phyloP scores from a whole-genome alignment of 768 basidiomycete species.

The Mycena galericulata region DNA sequence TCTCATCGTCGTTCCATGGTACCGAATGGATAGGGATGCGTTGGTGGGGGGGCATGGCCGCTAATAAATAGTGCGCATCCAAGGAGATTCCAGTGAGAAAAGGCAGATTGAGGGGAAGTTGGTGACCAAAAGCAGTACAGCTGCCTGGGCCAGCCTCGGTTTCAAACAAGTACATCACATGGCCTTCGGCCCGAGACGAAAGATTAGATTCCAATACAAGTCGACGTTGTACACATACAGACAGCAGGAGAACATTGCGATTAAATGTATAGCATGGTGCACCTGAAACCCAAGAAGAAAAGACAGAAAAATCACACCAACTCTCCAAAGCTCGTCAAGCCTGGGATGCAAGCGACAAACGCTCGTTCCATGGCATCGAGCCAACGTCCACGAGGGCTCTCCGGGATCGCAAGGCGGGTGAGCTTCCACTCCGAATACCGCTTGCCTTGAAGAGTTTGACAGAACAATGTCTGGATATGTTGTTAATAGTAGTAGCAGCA shows the following conservation, averaged over 20 bases:
- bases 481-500: too few species aligned
- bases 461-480: constrained; percentile 25
- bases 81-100: constrained; percentile 16
- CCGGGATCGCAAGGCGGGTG: constrained; percentile 26
- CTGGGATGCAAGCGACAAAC: constrained; percentile 29
- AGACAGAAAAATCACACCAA: constrained; percentile 8
- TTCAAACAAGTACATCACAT: constrained; percentile 19
- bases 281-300: neutral
- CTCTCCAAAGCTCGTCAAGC: constrained; percentile 28
- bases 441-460: neutral
- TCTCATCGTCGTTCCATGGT: constrained; percentile 35
- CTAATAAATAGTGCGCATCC: constrained; percentile 34
- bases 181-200: neutral
- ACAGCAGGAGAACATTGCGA: constrained; percentile 2
- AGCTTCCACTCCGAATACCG: constrained; percentile 23
- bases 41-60: constrained; percentile 28
- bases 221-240: neutral
- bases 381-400: constrained; percentile 29
- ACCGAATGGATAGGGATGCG: constrained; percentile 37
- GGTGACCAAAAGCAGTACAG: constrained; percentile 8
- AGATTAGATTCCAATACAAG: neutral
- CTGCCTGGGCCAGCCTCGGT: too few species aligned
- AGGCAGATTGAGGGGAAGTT: neutral
- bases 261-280: neutral
- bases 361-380: constrained; percentile 22